These are phyloP conservation scores for Mycena rebaudengoi DNA, from an alignment of 768 basidiomycete species.

Conservation along the genomic window DNA sequence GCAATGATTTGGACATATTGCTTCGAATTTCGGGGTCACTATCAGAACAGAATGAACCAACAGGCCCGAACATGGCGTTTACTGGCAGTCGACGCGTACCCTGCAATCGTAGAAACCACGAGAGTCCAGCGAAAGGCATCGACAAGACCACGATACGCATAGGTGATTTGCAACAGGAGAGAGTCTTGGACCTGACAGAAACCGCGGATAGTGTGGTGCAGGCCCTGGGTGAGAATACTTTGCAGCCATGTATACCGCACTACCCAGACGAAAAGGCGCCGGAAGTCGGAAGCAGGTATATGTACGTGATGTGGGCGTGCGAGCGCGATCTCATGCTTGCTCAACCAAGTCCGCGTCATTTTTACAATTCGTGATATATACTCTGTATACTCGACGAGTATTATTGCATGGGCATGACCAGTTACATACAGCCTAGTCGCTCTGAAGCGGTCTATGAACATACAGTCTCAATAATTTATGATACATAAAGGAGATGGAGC, in stretches of 20 bases:
- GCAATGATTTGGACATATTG: constrained; percentile 77
- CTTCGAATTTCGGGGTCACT: constrained; percentile 82
- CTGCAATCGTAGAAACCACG: constrained; percentile 63
- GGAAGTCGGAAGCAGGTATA: background rate
- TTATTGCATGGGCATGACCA: constrained; percentile 18
- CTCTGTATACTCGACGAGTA: background rate
- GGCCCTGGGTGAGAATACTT: constrained; percentile 50
- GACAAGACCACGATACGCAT: constrained; percentile 64
- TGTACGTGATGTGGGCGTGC: background rate
- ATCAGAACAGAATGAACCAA: constrained; percentile 19
- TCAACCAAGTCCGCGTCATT: too few relatives aligned
- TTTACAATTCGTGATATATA: too few relatives aligned
- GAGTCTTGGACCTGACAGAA: constrained; percentile 73
- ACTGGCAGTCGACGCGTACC: constrained; percentile 47
- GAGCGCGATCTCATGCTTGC: too few relatives aligned
- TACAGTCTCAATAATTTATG: constrained; percentile 49
- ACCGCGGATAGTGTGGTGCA: constrained; percentile 63
- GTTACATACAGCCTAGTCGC: constrained; percentile 26
- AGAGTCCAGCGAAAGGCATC: constrained; percentile 81
- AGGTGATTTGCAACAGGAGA: constrained; percentile 64
- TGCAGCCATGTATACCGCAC: constrained; percentile 26
- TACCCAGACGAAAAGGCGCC: too few relatives aligned
- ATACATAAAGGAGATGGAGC: constrained; percentile 40
- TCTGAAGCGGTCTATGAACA: constrained; percentile 25
- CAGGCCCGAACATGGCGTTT: background rate